These are phyloP conservation scores for Fonsecaea pedrosoi DNA, from an alignment of 2,329 filamentous ascomycete genomes.

Conservation along the genomic window DNA sequence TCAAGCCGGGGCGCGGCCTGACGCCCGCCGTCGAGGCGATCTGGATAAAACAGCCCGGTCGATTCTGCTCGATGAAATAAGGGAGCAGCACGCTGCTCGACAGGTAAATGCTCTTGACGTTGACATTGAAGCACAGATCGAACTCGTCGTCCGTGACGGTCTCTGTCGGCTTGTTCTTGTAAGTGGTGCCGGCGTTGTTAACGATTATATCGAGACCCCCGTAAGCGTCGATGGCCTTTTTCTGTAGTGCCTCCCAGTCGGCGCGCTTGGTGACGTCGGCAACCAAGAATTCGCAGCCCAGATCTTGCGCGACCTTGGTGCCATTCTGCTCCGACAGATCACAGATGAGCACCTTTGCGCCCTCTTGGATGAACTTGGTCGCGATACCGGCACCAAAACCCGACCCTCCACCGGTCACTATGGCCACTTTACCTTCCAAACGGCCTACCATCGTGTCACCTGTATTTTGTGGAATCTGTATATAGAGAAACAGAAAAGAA, in stretches of 20 bases:
- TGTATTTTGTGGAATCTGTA: too few relatives aligned
- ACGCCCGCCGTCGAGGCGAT: constrained; percentile 37
- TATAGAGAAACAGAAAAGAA: too few relatives aligned
- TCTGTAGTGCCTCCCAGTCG: constrained; percentile 47
- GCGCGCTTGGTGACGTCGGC: constrained; percentile 37
- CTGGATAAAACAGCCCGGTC: constrained; percentile 34
- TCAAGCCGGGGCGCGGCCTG: constrained; percentile 35
- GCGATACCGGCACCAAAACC: constrained; percentile 53
- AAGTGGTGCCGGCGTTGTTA: constrained; percentile 59
- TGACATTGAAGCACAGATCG: constrained; percentile 57
- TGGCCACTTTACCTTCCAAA: constrained; percentile 50
- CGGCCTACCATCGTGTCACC: constrained; percentile 28
- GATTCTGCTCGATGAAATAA: constrained; percentile 35
- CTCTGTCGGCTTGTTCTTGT: constrained; percentile 51
- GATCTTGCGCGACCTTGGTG: constrained; percentile 30
- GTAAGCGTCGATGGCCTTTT: constrained; percentile 50
- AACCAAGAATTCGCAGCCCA: constrained; percentile 31
- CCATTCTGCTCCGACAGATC: constrained; percentile 35
- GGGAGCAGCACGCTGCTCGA: constrained; percentile 36
- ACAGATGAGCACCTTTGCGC: constrained; percentile 48
- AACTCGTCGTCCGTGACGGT: constrained; percentile 56
- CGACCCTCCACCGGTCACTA: constrained; percentile 53
- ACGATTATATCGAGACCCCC: constrained; percentile 58
- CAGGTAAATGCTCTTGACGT: constrained; percentile 42
- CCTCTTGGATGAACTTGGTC: constrained; percentile 46